Percentiles rank a stretch among this genome's conserved stretches.
These are phyloP conservation scores for Bauhinia variegata DNA, from an alignment of 306 rosid species.

Conservation along the genomic window DNA sequence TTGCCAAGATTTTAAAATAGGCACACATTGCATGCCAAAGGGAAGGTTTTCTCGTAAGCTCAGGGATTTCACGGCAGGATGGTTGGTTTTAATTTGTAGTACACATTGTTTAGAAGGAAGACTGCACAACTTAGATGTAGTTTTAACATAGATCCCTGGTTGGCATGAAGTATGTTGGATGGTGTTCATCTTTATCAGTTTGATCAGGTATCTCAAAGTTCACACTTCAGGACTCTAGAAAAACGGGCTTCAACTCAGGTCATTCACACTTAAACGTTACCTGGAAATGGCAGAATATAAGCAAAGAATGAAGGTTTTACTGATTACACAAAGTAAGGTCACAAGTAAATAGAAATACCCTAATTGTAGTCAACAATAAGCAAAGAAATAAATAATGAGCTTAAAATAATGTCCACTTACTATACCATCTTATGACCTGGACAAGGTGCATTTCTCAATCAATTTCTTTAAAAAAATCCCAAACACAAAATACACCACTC, in stretches of 20 bases:
- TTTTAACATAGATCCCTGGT: conserved; percentile 29
- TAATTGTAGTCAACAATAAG: neutral
- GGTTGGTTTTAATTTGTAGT: conserved; percentile 14
- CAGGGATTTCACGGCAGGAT: conserved; percentile 28
- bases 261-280: neutral
- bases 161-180: conserved; percentile 39
- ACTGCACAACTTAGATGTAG: conserved; percentile 7
- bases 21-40: conserved; percentile 34
- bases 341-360: neutral
- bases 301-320: conserved; percentile 4
- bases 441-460: too few species aligned
- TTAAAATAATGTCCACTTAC: too few species aligned
- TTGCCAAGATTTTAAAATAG: conserved; percentile 39
- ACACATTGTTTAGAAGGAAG: conserved; percentile 32
- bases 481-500: too few species aligned
- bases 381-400: neutral
- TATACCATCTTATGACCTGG: too few species aligned
- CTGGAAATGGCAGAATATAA: neutral
- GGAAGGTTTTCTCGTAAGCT: conserved; percentile 20
- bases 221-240: conserved; percentile 35
- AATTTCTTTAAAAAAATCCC: too few species aligned
- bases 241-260: conserved; percentile 26
- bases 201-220: conserved; percentile 18
- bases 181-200: conserved; percentile 46
- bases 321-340: neutral